Evolutionary conservation across 2,329 filamentous ascomycete species (phyloP), one percentile per base, ranked within the genome.

Genomic region (Colletotrichum spaethianum): DNA sequence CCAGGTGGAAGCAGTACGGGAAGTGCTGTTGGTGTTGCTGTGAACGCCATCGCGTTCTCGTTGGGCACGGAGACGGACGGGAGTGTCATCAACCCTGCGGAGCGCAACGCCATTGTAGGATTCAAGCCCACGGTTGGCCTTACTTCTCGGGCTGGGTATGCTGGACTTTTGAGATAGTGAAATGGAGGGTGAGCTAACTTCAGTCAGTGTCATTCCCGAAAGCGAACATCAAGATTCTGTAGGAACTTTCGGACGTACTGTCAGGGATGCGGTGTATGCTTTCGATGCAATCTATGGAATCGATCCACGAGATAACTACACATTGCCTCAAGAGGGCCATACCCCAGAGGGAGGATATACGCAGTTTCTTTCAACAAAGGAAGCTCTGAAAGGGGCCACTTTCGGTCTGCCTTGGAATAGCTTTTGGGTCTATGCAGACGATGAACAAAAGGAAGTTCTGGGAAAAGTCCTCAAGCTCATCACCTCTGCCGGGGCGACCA

Each of bases 41-140:
- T 88, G 4, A 93, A 93, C 75, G 81, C 89, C 2, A 84, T 90
- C 31, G 83, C 90, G 0, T 92, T 94, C 77, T 85, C 91, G 0
- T 79, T 95, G 0, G 93, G 93, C 1, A 94, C 93, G 0, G 93
- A 95, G 82, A 94, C 93, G 0, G 92, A 94, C 77, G 92, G 89
- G 4, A 91, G 88, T 81, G 86, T 95, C 20, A 93, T 94, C 77
- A 91, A 90, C 78, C 93, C 93, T 0, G 92, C 93, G 0, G 88
- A 92, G 78, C 84, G 91, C 5, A 93, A 93, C 77, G 87, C 86
- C 2, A 78, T 95, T 2, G 92, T 94, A 1, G 93, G 93, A 3
- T 88, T 95, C 79, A 95, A 94, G 81, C 92, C 93, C 1, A 94
- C 92, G 1, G 91, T 94, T 7, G 93, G 93, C 0, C 80, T 94